Base-by-base conservation (phyloP, 495 filamentous ascomycete genomes). In the Hypomontagnella submonticulosa region DNA sequence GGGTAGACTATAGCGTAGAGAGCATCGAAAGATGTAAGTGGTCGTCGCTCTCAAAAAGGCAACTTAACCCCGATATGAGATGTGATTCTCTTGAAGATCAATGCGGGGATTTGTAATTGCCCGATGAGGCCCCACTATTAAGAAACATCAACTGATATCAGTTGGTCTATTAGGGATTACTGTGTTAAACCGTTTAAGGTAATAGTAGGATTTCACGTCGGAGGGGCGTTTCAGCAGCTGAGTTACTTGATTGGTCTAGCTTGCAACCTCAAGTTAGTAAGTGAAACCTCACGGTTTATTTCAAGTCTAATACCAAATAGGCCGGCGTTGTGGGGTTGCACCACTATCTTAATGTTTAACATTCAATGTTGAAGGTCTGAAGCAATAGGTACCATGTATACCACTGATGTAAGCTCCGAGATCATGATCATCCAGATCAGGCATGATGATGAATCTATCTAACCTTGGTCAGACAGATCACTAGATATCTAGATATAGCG, bases 171-270 rank as follows among this genome's bases (percentile, higher is more conserved):
- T 38, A 55, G 33, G 50, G 44, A 57, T 51, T 63, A 32, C 13
- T 32, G 50, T 4, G 30, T 42, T 60, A 66, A 36, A 15, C 56
- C 20, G 43, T 43, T 55, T 60, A 44, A 16, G 41, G 63, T n/a
- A 55, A 60, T 49, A 43, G 63, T n/a, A n/a, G 47, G n/a, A 59
- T 60, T 59, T 66, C 63, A 58, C 19, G 40, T 64, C 6, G n/a
- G 33, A 57, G 33, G 33, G 40, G 32, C 33, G 61, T 64, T 64
- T 58, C 53, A 53, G 41, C 20, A 38, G 44, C 10, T 20, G 11
- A 2, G 40, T 9, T 3, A 15, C 38, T 8, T 57, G 23, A 51
- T 64, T 64, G 61, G 61, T 13, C 4, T 11, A 1, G 15, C 12
- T 13, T 19, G n/a, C 18, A 33, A 18, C 12, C 44, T 54, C 51